Conservation (phyloP, 2,329 filamentous ascomycete species). For the Iodosphaeria phyllophila region DNA sequence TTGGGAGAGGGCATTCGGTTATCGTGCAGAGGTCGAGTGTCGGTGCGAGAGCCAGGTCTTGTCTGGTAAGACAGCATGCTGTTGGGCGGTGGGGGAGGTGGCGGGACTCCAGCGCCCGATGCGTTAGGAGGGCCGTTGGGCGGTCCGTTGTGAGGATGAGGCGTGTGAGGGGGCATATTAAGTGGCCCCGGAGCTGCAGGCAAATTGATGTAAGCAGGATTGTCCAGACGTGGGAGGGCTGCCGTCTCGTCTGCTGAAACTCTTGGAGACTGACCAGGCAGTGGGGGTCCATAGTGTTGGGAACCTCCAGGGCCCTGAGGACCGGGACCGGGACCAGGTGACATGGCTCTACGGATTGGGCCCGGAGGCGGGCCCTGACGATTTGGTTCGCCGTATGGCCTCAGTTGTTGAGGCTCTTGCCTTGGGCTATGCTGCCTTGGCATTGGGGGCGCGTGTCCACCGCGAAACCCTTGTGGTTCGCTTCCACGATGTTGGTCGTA, state of each 20-base stretch:
- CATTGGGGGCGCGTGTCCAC: conserved; percentile 46
- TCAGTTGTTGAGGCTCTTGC: conserved; percentile 50
- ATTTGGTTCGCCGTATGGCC: conserved; percentile 49
- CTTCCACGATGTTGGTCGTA: too few species aligned
- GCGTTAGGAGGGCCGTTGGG: conserved; percentile 23
- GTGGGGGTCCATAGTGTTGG: too few species aligned
- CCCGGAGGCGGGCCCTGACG: conserved; percentile 29
- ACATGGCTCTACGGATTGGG: too few species aligned
- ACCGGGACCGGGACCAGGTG: conserved; percentile 1
- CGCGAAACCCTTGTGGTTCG: conserved; percentile 51
- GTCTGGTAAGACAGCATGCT: conserved; percentile 55
- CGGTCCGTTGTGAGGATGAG: conserved; percentile 14
- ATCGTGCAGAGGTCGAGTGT: conserved; percentile 61
- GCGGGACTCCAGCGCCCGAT: conserved; percentile 21
- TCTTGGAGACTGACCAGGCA: conserved; percentile 3
- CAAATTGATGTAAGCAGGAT: conserved; percentile 29
- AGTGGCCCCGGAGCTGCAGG: conserved; percentile 18
- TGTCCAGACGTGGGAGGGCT: conserved; percentile 30
- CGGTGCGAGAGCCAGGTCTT: conserved; percentile 65
- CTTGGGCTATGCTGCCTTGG: conserved; percentile 61
- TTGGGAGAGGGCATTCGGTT: conserved; percentile 84
- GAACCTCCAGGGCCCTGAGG: conserved; percentile 12
- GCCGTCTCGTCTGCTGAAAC: conserved; percentile 27
- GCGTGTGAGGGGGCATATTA: conserved; percentile 19
- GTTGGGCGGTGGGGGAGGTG: conserved; percentile 23